Evolutionary conservation across 75 land plant genomes (phyloP).

Genomic region (Sequoiadendron giganteum): DNA sequence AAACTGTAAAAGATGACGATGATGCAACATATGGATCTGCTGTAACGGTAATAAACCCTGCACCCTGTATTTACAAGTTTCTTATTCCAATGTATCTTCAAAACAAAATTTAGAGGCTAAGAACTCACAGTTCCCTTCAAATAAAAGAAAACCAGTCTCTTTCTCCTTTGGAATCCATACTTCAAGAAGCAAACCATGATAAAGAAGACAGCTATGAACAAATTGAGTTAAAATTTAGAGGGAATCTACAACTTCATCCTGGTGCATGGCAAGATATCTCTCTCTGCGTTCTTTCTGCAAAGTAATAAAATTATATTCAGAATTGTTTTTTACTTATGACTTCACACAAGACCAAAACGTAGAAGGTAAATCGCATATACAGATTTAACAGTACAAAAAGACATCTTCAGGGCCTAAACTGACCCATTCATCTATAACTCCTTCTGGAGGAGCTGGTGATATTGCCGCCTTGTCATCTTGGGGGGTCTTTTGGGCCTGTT

Average conservation of each 20-base stretch:
- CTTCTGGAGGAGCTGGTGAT: slow-evolving; percentile 45
- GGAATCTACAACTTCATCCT: slow-evolving; percentile 61
- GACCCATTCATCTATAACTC: slow-evolving; percentile 98
- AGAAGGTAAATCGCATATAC: background rate
- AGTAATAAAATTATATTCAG: slow-evolving; percentile 7
- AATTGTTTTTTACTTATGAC: background rate
- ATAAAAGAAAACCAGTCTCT: background rate
- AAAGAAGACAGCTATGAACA: background rate
- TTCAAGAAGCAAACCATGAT: background rate
- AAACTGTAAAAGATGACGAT: background rate
- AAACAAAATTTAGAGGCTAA: background rate
- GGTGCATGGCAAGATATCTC: slow-evolving; percentile 66
- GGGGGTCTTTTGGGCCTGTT: slow-evolving; percentile 84
- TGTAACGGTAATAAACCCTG: background rate
- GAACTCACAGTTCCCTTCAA: background rate
- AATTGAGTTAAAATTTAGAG: slow-evolving; percentile 21
- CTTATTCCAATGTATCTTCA: background rate
- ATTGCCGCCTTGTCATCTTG: slow-evolving; percentile 51
- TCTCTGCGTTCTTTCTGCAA: slow-evolving; percentile 72
- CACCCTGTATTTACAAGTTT: background rate
- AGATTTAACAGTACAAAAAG: slow-evolving; percentile 8
- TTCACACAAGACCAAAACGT: background rate
- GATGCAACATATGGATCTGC: background rate
- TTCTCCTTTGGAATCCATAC: background rate
- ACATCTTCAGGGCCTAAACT: slow-evolving; percentile 1